phyloP scores from a whole-genome alignment of 768 basidiomycete genomes.

The Lactarius evosmus region DNA sequence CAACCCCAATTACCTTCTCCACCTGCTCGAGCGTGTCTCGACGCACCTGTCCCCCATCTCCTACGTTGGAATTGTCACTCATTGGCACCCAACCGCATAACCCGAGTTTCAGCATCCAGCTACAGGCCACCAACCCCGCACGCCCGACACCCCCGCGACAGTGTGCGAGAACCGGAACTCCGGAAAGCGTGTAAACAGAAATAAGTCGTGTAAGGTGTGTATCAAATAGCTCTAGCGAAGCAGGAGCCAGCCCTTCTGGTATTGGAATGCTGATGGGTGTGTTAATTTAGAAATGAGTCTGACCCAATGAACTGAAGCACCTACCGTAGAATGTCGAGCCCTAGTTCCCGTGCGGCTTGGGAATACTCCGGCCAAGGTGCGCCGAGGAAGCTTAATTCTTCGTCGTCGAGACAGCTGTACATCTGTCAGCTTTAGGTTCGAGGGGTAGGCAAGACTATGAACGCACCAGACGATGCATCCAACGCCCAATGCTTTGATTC shows the following conservation, averaged over 20 bases:
- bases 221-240: conserved; percentile 56
- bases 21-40: conserved; percentile 61
- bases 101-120: conserved; percentile 90
- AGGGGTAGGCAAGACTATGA: neutral
- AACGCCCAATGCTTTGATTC: conserved; percentile 73
- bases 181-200: conserved; percentile 65
- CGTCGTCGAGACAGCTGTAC: conserved; percentile 76
- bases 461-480: conserved; percentile 79
- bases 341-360: conserved; percentile 52
- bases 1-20: conserved; percentile 67
- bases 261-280: conserved; percentile 65
- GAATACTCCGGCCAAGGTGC: conserved; percentile 80
- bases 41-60: conserved; percentile 31
- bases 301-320: neutral
- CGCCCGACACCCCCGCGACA: conserved; percentile 94
- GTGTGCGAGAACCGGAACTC: conserved; percentile 74
- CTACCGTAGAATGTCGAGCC: conserved; percentile 78
- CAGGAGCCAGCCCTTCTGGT: conserved; percentile 85
- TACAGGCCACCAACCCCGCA: conserved; percentile 87
- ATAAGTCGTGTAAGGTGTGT: conserved; percentile 63
- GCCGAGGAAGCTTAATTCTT: conserved; percentile 83
- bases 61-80: conserved; percentile 3
- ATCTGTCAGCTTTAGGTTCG: neutral
- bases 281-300: conserved; percentile 8
- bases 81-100: conserved; percentile 67